Percentiles rank a stretch among this genome's conserved stretches.
Conservation (phyloP, 2,329 filamentous ascomycete genomes). For the Cladosporium austrohemisphaericum region DNA sequence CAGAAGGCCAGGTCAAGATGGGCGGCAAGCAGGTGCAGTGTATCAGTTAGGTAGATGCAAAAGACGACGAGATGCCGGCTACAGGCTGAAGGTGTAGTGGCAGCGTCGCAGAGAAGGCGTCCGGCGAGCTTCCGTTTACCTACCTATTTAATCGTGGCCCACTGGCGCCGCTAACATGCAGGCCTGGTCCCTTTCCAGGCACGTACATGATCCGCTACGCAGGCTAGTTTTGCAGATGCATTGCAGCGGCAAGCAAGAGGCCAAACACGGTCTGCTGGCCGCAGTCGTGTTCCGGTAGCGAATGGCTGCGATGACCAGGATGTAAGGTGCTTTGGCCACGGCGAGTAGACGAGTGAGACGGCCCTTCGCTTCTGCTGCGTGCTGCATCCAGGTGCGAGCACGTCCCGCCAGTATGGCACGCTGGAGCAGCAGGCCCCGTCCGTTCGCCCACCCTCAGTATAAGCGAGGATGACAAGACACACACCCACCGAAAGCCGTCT, state of each 20-base stretch:
- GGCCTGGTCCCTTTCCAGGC: constrained; percentile 13
- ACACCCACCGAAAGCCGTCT: no score
- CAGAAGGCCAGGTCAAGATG: not conserved
- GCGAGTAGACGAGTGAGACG: constrained; percentile 5
- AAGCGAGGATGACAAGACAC: not conserved
- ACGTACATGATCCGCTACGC: constrained; percentile 15
- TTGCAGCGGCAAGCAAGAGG: constrained; percentile 12
- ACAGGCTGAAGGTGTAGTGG: not conserved
- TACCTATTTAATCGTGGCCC: constrained; percentile 15
- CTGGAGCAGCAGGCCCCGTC: not conserved
- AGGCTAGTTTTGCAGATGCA: constrained; percentile 12
- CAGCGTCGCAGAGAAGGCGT: not conserved
- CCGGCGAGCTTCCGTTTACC: not conserved
- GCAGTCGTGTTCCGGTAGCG: constrained; percentile 10
- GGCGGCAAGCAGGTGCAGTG: not conserved
- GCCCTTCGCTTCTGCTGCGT: not conserved
- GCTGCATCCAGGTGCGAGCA: not conserved
- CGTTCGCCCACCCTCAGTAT: not conserved
- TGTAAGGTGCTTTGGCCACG: constrained; percentile 1
- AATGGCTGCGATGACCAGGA: constrained; percentile 1
- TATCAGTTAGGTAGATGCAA: not conserved
- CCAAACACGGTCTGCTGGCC: constrained; percentile 14
- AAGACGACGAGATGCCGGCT: not conserved
- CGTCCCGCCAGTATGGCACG: no score
- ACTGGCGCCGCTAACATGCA: constrained; percentile 15